These are phyloP conservation scores for Hericium rajendrae DNA, from an alignment of 768 basidiomycete genomes.

Conservation along the genomic window DNA sequence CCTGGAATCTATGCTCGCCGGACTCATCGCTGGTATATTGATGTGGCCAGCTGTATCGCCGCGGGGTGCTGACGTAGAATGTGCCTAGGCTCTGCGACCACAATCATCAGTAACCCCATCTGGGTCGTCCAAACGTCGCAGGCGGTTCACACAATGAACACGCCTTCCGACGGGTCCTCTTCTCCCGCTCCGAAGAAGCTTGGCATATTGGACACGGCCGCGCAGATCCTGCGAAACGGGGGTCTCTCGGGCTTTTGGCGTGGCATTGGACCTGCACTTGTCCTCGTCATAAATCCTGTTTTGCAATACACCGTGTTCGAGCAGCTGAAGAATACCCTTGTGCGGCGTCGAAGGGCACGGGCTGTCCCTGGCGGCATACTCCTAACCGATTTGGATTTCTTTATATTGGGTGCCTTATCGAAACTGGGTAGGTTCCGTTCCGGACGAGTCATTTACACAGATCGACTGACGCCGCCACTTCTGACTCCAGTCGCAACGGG, in stretches of 20 bases:
- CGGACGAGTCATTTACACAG: neutral
- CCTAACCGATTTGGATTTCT: constrained; percentile 83
- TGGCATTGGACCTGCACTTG: constrained; percentile 87
- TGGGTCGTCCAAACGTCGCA: constrained; percentile 96
- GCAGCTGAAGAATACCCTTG: constrained; percentile 80
- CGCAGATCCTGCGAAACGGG: constrained; percentile 59
- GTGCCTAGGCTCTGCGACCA: constrained; percentile 73
- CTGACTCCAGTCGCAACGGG: constrained; percentile 31
- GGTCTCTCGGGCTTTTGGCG: constrained; percentile 84
- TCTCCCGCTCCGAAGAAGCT: constrained; percentile 36
- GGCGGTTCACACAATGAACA: constrained; percentile 50
- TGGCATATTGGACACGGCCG: constrained; percentile 55
- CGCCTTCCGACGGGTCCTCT: constrained; percentile 1
- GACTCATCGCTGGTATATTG: constrained; percentile 69
- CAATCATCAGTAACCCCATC: constrained; percentile 85
- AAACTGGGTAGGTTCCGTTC: constrained; percentile 56
- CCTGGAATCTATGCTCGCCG: constrained; percentile 82
- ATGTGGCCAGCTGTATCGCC: neutral
- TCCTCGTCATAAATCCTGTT: constrained; percentile 91
- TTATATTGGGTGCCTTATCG: constrained; percentile 88
- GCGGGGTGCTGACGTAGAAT: constrained; percentile 1
- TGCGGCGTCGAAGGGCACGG: constrained; percentile 49
- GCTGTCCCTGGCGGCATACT: constrained; percentile 30
- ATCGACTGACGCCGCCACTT: neutral
- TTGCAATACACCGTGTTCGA: constrained; percentile 94